These are phyloP conservation scores for Ganoderma resinaceum DNA, from an alignment of 1,284 basidiomycete genomes.

Conservation along the genomic window DNA sequence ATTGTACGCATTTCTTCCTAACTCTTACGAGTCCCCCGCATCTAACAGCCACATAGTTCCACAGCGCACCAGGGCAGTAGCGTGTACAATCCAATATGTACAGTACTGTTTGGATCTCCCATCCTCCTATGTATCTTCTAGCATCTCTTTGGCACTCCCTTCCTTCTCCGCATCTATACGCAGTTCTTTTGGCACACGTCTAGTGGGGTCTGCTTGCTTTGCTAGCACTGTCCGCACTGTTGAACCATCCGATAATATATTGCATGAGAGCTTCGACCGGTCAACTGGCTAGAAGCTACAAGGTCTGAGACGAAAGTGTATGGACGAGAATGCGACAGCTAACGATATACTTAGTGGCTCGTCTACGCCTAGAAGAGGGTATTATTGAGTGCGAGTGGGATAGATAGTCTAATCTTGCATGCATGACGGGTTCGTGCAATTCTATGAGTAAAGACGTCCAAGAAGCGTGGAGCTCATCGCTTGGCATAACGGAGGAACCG, in stretches of 20 bases:
- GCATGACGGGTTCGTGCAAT: neutral
- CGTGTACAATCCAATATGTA: neutral
- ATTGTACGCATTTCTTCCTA: conserved; percentile 63
- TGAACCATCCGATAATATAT: neutral
- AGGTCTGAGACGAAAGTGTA: neutral
- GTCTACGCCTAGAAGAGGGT: neutral
- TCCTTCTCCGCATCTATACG: neutral
- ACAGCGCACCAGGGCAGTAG: conserved; percentile 63
- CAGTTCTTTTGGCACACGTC: neutral
- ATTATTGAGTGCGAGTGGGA: neutral
- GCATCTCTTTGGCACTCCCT: neutral
- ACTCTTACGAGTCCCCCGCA: neutral
- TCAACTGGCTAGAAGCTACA: conserved; percentile 3
- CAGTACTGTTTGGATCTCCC: neutral
- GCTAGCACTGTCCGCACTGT: too few species aligned
- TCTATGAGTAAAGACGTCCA: neutral
- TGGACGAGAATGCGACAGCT: neutral
- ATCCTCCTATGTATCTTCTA: neutral
- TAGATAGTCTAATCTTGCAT: neutral
- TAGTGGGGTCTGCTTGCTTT: neutral
- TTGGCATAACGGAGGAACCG: conserved; percentile 77
- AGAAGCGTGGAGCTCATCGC: conserved; percentile 46
- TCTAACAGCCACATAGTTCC: conserved; percentile 52
- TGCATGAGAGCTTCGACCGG: neutral
- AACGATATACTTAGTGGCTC: neutral